A percentile compares a stretch with the other conserved stretches of the same genome.
phyloP scores from a whole-genome alignment of 2,329 filamentous ascomycete genomes.

The Talaromyces sp. region DNA sequence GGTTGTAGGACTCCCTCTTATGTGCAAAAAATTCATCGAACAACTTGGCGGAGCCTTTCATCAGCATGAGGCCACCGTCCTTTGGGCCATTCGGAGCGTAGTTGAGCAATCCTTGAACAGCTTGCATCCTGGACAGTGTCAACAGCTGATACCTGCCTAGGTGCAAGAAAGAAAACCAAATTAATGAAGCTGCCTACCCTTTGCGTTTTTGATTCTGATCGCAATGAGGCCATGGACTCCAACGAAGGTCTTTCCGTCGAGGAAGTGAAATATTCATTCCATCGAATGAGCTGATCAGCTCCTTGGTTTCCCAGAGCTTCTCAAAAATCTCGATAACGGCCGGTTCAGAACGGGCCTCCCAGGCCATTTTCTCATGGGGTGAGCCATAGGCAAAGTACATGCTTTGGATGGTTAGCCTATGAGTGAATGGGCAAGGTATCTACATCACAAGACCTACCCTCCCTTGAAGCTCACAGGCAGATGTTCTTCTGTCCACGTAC shows the following conservation, averaged over 20 bases:
- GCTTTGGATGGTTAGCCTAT: background rate
- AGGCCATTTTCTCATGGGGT: slow-evolving; percentile 48
- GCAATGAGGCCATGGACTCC: slow-evolving; percentile 50
- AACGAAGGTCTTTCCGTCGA: slow-evolving; percentile 41
- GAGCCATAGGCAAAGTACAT: slow-evolving; percentile 38
- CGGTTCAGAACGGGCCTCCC: slow-evolving; percentile 50
- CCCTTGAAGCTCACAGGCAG: slow-evolving; percentile 50
- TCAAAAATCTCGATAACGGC: slow-evolving; percentile 45
- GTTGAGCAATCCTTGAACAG: slow-evolving; percentile 51
- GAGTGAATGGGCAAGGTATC: background rate
- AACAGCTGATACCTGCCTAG: too few species aligned
- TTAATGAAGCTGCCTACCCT: too few species aligned
- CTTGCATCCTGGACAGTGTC: slow-evolving; percentile 14
- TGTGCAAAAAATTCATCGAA: slow-evolving; percentile 51
- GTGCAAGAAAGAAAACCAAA: too few species aligned
- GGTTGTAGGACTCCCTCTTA: slow-evolving; percentile 28
- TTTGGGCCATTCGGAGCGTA: slow-evolving; percentile 49
- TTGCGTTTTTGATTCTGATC: slow-evolving; percentile 48
- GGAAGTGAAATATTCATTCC: slow-evolving; percentile 50
- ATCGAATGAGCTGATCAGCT: slow-evolving; percentile 25
- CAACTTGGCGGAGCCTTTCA: slow-evolving; percentile 47
- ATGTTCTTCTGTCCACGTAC: slow-evolving; percentile 49
- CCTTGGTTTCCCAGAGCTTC: slow-evolving; percentile 42
- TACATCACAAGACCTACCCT: slow-evolving; percentile 21
- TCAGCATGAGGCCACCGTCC: slow-evolving; percentile 52